phyloP scores from a whole-genome alignment of 1,284 basidiomycete genomes.

The Ceratobasidium papillatum region DNA sequence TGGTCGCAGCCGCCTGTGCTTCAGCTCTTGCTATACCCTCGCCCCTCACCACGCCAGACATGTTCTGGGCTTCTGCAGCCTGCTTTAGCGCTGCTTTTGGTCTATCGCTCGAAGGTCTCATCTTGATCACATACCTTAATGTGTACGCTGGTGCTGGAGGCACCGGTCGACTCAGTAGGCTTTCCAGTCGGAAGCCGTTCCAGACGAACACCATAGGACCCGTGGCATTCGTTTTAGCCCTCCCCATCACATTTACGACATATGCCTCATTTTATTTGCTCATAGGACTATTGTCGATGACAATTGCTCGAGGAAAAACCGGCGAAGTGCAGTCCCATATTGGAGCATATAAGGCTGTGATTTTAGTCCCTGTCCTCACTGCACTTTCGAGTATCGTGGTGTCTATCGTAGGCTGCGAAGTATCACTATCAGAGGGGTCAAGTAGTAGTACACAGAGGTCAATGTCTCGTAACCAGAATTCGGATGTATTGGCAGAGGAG shows the following conservation, averaged over 20 bases:
- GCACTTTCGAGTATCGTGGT: neutral
- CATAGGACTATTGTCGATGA: constrained; percentile 1
- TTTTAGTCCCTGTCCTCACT: neutral
- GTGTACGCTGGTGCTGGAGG: neutral
- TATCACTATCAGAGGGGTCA: neutral
- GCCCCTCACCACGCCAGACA: neutral
- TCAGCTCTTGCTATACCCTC: constrained; percentile 14
- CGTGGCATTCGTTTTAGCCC: neutral
- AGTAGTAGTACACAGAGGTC: neutral
- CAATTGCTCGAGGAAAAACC: neutral
- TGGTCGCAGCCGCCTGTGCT: constrained; percentile 7
- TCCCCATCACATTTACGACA: neutral
- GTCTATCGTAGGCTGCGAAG: neutral
- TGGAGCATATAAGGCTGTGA: neutral
- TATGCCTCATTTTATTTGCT: constrained; percentile 7
- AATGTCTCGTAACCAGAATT: neutral
- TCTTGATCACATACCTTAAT: constrained; percentile 15
- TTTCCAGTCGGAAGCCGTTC: neutral
- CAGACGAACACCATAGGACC: neutral
- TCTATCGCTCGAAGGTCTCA: constrained; percentile 16
- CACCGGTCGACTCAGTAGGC: neutral
- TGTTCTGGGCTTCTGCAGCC: neutral
- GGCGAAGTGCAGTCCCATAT: neutral
- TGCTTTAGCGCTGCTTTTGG: constrained; percentile 12
- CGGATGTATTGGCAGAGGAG: neutral